Base-by-base conservation (phyloP, 805 yeast genomes). In the Cyberlindnera xylosilytica region DNA sequence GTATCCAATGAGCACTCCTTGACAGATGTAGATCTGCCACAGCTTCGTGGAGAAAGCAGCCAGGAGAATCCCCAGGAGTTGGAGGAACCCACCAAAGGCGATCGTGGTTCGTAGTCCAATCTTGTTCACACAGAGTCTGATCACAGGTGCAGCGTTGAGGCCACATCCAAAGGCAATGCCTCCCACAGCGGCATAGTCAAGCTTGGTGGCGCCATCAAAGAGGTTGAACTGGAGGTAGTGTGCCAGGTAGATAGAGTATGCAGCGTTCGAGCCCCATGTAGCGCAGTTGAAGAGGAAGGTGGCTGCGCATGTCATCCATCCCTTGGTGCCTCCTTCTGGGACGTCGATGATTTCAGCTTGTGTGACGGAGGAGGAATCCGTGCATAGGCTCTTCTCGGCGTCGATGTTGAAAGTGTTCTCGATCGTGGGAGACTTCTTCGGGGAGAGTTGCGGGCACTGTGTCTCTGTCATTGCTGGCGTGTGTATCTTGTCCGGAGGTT, bases 11-110 rank as follows among this genome's bases (percentile, higher is more conserved):
- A 83, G 43, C 2, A 82, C 64, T 23, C 91, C 90, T 61, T 84
- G 90, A 3, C 87, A 76, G 36, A 81, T 54, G 52, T 72, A 81
- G 12, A 84, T 55, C 49, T 84, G 80, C 89, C 90, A 83, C 20
- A 79, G 54, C 31, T 69, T 68, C 4, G 69, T 73, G 4, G 81
- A 58, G 54, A 72, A 81, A 5, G 83, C 76, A 2, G 90, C 87
- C 46, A 83, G 53, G 44, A 84, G 49, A 19, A 74, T 67, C 0
- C 82, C 84, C 0, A 71, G 68, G 44, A 80, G 74, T 52, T 81
- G 79, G 12, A 74, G 33, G 2, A 66, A 44, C 7, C 70, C 63
- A 1, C 90, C 93, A 9, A 76, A 28, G 0, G 64, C 44, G 59
- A 77, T 68, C 4, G 78, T 66, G 3, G 55, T 38, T 49, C 66